A percentile compares a stretch with the other conserved stretches of the same genome.
Evolutionary conservation across 139 green algal species (phyloP).

Genomic region (Chlorella sp.): DNA sequence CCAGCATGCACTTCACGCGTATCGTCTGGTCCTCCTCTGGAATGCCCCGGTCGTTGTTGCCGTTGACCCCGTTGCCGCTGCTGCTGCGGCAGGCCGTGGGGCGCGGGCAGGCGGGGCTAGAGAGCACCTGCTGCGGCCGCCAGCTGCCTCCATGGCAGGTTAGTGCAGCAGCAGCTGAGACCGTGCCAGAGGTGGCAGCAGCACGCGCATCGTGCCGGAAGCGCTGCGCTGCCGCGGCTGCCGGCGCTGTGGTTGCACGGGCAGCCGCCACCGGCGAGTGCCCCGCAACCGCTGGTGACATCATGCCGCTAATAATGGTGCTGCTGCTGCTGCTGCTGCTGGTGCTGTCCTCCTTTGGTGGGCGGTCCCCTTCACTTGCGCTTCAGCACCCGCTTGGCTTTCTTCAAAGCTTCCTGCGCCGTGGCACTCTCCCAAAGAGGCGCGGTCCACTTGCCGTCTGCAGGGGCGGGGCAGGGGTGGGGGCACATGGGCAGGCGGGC

Average conservation of each 20-base stretch:
- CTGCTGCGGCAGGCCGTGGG: background rate
- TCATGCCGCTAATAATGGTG: background rate
- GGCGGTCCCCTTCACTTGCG: background rate
- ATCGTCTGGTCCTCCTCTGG: conserved; percentile 31
- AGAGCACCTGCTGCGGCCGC: background rate
- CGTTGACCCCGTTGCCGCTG: background rate
- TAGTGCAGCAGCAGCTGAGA: background rate
- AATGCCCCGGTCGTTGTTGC: background rate
- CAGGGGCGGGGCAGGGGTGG: background rate
- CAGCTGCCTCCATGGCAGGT: background rate
- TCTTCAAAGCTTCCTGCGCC: conserved; percentile 29
- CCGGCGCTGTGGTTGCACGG: background rate
- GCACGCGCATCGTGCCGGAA: background rate
- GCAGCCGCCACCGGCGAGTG: background rate
- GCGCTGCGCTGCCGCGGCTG: background rate
- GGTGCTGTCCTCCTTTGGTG: no score
- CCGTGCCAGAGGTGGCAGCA: no score
- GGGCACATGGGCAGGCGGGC: background rate
- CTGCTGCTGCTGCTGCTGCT: background rate
- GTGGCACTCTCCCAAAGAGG: conserved; percentile 44
- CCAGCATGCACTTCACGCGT: conserved; percentile 50
- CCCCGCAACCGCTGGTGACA: no score
- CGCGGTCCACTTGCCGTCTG: conserved; percentile 47
- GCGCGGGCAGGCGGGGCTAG: background rate
- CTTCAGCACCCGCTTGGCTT: conserved; percentile 22